A percentile compares a stretch with the other conserved stretches of the same genome.
Conservation (phyloP, 257 asterid species). For the Nicotiana tomentosiformis region DNA sequence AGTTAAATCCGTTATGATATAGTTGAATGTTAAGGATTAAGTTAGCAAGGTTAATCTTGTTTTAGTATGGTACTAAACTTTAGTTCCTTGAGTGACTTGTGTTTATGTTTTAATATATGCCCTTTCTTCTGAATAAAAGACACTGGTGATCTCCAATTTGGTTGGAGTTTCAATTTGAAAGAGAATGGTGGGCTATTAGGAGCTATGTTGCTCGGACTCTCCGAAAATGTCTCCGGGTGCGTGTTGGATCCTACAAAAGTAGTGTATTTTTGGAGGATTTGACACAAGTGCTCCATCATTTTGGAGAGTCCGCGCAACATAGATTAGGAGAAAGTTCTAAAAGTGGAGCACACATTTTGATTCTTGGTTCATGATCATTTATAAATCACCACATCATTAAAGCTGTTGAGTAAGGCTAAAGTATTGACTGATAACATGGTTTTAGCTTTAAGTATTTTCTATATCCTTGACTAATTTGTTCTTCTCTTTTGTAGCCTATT, state of each 20-base stretch:
- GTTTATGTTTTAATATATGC: background rate
- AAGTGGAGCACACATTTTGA: background rate
- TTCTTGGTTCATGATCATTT: background rate
- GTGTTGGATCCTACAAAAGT: too few relatives aligned
- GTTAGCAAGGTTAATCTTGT: background rate
- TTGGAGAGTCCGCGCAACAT: too few relatives aligned
- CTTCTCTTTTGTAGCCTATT: constrained; percentile 49
- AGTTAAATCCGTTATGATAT: background rate
- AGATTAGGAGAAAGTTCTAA: background rate
- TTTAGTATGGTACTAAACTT: background rate
- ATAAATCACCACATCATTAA: background rate
- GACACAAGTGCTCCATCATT: too few relatives aligned
- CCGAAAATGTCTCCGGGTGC: too few relatives aligned
- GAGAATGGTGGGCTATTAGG: background rate
- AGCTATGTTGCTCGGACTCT: background rate
- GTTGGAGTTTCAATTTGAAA: background rate
- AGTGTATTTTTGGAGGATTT: too few relatives aligned
- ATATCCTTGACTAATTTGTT: background rate
- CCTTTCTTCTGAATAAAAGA: background rate
- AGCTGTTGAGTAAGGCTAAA: background rate
- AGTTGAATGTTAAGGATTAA: background rate
- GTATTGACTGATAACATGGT: background rate
- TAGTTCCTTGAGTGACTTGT: background rate
- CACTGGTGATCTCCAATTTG: background rate
- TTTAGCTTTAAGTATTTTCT: background rate